These are phyloP conservation scores for Ascochyta pisi DNA, from an alignment of 2,329 filamentous ascomycete genomes.

Conservation along the genomic window DNA sequence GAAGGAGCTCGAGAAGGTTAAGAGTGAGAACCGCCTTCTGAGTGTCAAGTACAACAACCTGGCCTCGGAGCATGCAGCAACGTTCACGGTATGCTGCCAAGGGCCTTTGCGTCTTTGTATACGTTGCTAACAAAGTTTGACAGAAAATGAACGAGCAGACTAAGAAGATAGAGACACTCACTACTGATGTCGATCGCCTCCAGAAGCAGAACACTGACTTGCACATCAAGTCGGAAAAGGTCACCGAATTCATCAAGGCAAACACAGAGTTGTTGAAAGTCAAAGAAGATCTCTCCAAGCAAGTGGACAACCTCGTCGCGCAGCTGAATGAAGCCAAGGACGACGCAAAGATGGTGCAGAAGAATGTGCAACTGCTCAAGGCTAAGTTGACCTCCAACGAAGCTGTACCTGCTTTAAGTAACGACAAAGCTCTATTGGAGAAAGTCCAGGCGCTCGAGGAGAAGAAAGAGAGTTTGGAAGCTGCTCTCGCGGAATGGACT, in stretches of 20 bases:
- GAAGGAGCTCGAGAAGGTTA: constrained; percentile 30
- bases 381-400: constrained; percentile 1
- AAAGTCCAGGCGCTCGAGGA: constrained; percentile 21
- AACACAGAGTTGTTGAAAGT: constrained; percentile 15
- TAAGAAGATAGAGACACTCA: constrained; percentile 28
- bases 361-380: constrained; percentile 10
- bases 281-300: constrained; percentile 14
- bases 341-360: background rate
- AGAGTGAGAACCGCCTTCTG: constrained; percentile 23
- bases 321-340: constrained; percentile 11
- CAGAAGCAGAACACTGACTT: constrained; percentile 27
- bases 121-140: background rate
- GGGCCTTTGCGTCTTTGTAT: background rate
- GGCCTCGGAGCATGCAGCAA: constrained; percentile 28
- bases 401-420: background rate
- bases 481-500: constrained; percentile 26
- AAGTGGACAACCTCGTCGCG: background rate
- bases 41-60: constrained; percentile 33
- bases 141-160: constrained; percentile 26
- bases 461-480: constrained; percentile 20
- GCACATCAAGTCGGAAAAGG: constrained; percentile 18
- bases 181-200: constrained; percentile 11
- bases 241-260: constrained; percentile 21
- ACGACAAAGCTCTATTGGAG: constrained; percentile 4
- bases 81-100: constrained; percentile 25